A percentile compares a stretch with the other conserved stretches of the same genome.
phyloP scores from a whole-genome alignment of 2,329 filamentous ascomycete genomes.

The Dothistroma pini region DNA sequence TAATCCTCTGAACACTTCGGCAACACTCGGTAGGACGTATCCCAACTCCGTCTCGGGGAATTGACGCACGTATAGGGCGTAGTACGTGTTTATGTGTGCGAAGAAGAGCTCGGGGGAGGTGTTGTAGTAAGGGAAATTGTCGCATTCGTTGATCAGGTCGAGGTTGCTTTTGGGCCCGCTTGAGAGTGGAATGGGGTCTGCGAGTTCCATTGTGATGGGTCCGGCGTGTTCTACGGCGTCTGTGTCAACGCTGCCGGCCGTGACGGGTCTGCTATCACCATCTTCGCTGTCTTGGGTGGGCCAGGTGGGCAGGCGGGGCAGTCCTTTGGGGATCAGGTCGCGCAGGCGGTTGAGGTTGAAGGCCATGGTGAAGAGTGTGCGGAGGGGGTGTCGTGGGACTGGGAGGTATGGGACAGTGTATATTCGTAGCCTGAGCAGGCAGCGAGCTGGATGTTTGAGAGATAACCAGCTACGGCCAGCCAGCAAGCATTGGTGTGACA shows the following conservation, averaged over 20 bases:
- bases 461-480: too few relatives aligned
- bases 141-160: constrained; percentile 55
- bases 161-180: constrained; percentile 45
- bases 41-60: constrained; percentile 61
- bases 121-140: constrained; percentile 71
- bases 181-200: constrained; percentile 31
- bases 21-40: constrained; percentile 59
- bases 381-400: background rate
- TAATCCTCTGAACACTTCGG: constrained; percentile 52
- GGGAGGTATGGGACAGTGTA: background rate
- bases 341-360: constrained; percentile 34
- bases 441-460: background rate
- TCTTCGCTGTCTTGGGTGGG: constrained; percentile 21
- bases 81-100: constrained; percentile 46
- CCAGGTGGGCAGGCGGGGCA: constrained; percentile 30
- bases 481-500: background rate
- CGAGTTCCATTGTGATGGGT: constrained; percentile 22
- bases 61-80: constrained; percentile 63
- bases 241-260: constrained; percentile 18
- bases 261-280: constrained; percentile 12
- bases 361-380: constrained; percentile 11
- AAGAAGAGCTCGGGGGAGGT: constrained; percentile 56
- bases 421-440: background rate
- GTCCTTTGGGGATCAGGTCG: constrained; percentile 32
- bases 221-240: constrained; percentile 17